These are phyloP conservation scores for Pleurotus sapidus DNA, from an alignment of 768 basidiomycete species.

Conservation along the genomic window DNA sequence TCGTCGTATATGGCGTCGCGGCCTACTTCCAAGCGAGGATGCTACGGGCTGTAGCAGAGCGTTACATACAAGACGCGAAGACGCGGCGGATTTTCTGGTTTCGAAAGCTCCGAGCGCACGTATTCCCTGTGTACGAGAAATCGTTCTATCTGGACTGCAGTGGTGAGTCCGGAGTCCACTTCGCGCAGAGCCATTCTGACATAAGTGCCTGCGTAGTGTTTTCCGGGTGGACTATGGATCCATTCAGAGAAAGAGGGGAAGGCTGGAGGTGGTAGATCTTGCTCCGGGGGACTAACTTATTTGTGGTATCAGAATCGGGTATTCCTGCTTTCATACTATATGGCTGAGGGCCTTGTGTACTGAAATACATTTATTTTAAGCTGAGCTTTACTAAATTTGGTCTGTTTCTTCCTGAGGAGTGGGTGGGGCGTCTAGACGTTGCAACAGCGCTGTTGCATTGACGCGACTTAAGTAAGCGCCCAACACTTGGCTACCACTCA, in stretches of 20 bases:
- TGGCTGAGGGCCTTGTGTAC: no score
- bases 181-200: not conserved
- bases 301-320: no score
- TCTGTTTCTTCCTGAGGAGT: no score
- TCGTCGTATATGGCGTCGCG: not conserved
- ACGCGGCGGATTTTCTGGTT: slow-evolving; percentile 7
- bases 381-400: no score
- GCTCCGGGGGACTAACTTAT: no score
- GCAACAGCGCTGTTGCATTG: no score
- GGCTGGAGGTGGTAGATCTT: not conserved
- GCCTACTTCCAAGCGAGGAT: slow-evolving; percentile 1
- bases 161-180: not conserved
- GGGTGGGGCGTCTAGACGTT: no score
- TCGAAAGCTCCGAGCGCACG: not conserved
- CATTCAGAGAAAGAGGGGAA: not conserved
- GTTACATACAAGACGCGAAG: slow-evolving; percentile 3
- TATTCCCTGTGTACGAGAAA: not conserved
- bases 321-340: no score
- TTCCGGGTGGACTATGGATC: not conserved
- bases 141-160: not conserved
- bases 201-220: not conserved
- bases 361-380: no score
- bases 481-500: no score
- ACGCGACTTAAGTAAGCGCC: no score
- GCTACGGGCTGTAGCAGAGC: not conserved